Conservation (phyloP, 768 basidiomycete species). For the Dacryopinax primogenitus region DNA sequence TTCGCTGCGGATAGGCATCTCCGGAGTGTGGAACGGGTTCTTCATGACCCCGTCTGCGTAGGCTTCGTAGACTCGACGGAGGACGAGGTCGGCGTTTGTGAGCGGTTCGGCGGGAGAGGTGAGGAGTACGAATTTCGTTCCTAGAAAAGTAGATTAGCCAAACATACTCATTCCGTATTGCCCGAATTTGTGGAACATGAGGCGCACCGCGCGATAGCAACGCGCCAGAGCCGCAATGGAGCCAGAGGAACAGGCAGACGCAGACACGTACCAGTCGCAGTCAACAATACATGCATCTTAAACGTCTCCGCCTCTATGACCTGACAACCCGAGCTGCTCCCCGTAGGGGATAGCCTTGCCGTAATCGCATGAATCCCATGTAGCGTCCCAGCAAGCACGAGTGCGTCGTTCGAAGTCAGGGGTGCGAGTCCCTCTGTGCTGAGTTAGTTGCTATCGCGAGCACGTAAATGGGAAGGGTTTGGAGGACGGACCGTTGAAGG, state of each 20-base stretch:
- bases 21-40: constrained; percentile 97
- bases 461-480: background rate
- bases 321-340: constrained; percentile 72
- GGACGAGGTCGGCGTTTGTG: constrained; percentile 48
- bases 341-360: constrained; percentile 71
- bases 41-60: constrained; percentile 97
- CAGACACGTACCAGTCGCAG: constrained; percentile 60
- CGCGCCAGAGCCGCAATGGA: too few relatives aligned
- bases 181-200: too few relatives aligned
- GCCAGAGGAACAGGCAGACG: background rate
- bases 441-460: background rate
- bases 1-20: constrained; percentile 94
- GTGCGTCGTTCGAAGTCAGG: constrained; percentile 83
- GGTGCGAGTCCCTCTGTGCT: constrained; percentile 74
- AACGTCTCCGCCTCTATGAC: constrained; percentile 94
- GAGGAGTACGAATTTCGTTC: constrained; percentile 88
- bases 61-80: constrained; percentile 81
- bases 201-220: too few relatives aligned
- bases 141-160: constrained; percentile 32
- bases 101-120: constrained; percentile 58
- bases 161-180: background rate
- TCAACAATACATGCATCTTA: constrained; percentile 84
- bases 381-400: constrained; percentile 89
- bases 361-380: constrained; percentile 99
- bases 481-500: constrained; percentile 59